phyloP scores from a whole-genome alignment of 164 flowering plant species.

The Vitis amurensis region DNA sequence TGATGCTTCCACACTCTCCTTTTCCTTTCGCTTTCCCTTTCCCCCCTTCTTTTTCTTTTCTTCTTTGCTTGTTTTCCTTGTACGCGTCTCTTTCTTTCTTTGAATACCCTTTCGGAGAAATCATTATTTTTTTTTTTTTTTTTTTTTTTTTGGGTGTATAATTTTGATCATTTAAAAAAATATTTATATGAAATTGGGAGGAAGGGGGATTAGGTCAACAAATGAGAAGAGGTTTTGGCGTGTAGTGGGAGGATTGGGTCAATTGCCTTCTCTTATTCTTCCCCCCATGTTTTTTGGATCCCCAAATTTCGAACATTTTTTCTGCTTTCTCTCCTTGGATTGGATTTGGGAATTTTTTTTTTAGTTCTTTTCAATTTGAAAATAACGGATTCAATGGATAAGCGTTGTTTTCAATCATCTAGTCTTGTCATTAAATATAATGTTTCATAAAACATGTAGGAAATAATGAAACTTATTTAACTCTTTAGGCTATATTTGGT shows the following conservation, averaged over 20 bases:
- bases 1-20: conserved; percentile 11
- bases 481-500: too few relatives aligned
- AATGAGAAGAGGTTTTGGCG: conserved; percentile 42
- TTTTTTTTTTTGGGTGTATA: not conserved
- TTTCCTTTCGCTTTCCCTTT: not conserved
- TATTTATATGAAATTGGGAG: not conserved
- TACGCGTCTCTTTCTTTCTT: not conserved
- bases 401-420: too few relatives aligned
- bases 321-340: not conserved
- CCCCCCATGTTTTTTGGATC: too few relatives aligned
- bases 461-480: too few relatives aligned
- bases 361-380: too few relatives aligned
- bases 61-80: not conserved
- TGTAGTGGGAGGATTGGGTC: conserved; percentile 24
- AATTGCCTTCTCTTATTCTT: not conserved
- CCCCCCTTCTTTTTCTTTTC: not conserved
- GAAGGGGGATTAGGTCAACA: conserved; percentile 51
- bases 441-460: too few relatives aligned
- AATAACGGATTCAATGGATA: too few relatives aligned
- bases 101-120: not conserved
- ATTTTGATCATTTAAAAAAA: too few relatives aligned
- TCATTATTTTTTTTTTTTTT: not conserved
- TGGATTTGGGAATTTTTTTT: not conserved
- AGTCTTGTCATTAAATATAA: too few relatives aligned
- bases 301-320: not conserved